Evolutionary conservation across 2,329 filamentous ascomycete genomes (phyloP).

Genomic region (Exophiala bonariae): DNA sequence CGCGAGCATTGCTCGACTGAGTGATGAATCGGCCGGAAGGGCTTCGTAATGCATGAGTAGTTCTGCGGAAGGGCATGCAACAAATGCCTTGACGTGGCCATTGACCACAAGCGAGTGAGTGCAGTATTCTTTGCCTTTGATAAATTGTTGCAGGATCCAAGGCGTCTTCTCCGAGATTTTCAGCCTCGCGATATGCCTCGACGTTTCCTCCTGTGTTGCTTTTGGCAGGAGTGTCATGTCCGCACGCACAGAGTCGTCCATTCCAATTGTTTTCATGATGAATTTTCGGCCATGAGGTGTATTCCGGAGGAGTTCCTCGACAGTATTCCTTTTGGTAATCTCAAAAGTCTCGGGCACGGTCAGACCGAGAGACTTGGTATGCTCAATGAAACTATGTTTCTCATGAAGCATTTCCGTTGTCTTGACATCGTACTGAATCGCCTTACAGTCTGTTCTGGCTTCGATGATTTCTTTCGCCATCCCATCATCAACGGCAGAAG

Average conservation of each 20-base stretch:
- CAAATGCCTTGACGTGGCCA: conserved; percentile 65
- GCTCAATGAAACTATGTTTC: conserved; percentile 65
- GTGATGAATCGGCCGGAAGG: conserved; percentile 53
- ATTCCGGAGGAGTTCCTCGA: conserved; percentile 53
- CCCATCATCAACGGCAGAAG: conserved; percentile 66
- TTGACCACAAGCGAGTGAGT: conserved; percentile 69
- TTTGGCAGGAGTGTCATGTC: conserved; percentile 68
- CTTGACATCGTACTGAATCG: conserved; percentile 62
- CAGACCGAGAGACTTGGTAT: conserved; percentile 56
- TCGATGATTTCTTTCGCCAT: conserved; percentile 63
- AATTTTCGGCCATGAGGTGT: conserved; percentile 48
- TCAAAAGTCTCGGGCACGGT: conserved; percentile 53
- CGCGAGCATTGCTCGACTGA: conserved; percentile 61
- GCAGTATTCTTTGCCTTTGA: conserved; percentile 66
- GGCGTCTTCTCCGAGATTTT: conserved; percentile 55
- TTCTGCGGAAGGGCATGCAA: conserved; percentile 64
- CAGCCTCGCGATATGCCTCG: conserved; percentile 55
- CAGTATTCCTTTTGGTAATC: conserved; percentile 55
- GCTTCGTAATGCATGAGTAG: conserved; percentile 67
- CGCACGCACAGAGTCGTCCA: conserved; percentile 60
- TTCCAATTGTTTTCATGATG: conserved; percentile 66
- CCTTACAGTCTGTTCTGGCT: conserved; percentile 57
- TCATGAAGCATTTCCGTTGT: conserved; percentile 62
- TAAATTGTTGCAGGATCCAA: conserved; percentile 70
- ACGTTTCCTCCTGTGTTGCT: conserved; percentile 53